A percentile compares a stretch with the other conserved stretches of the same genome.
These are phyloP conservation scores for Aspergillus amoenus DNA, from an alignment of 2,329 filamentous ascomycete species.

Conservation along the genomic window DNA sequence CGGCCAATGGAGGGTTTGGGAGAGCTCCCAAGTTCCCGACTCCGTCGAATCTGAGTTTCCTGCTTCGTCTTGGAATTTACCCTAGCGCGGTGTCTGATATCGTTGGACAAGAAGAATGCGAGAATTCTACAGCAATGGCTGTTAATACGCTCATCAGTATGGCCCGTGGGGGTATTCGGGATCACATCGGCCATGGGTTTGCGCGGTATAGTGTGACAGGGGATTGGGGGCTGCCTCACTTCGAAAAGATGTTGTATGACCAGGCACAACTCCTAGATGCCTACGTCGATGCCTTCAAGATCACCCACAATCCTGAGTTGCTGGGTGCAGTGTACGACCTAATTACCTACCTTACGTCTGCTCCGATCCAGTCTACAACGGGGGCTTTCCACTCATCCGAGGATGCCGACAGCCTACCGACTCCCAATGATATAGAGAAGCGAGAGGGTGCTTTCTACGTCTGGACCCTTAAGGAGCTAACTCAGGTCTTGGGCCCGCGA, in stretches of 20 bases:
- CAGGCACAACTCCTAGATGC: conserved; percentile 81
- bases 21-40: conserved; percentile 84
- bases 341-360: conserved; percentile 76
- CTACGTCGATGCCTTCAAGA: conserved; percentile 82
- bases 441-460: conserved; percentile 92
- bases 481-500: conserved; percentile 67
- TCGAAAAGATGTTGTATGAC: conserved; percentile 95
- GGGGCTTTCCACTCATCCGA: conserved; percentile 87
- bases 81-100: conserved; percentile 75
- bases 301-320: conserved; percentile 68
- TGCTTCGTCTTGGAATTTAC: conserved; percentile 72
- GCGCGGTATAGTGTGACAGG: conserved; percentile 84
- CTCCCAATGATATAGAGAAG: conserved; percentile 74
- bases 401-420: conserved; percentile 80
- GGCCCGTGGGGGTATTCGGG: conserved; percentile 68
- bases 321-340: conserved; percentile 77
- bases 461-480: conserved; percentile 87
- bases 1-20: conserved; percentile 75
- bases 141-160: conserved; percentile 78
- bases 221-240: conserved; percentile 93
- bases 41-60: conserved; percentile 77
- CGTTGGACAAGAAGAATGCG: conserved; percentile 78
- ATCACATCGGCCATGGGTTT: conserved; percentile 76
- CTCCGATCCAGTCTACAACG: conserved; percentile 63
- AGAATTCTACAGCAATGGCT: conserved; percentile 73